phyloP scores from a whole-genome alignment of 2,329 filamentous ascomycete genomes.

The Trichoderma afroharzianum region DNA sequence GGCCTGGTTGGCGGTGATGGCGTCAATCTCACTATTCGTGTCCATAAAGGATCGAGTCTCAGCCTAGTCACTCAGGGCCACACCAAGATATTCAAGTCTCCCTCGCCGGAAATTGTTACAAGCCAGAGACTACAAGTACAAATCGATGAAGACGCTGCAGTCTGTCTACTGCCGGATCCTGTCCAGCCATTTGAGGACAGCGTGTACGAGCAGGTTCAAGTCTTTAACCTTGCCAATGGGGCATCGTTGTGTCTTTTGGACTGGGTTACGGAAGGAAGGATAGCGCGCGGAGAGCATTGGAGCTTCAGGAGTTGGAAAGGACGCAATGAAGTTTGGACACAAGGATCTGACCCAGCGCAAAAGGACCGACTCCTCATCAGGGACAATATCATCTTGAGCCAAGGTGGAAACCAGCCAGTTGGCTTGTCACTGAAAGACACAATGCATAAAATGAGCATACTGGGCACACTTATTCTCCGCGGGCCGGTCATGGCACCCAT shows the following conservation, averaged over 20 bases:
- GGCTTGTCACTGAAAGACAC: constrained; percentile 50
- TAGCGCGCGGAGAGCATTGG: constrained; percentile 86
- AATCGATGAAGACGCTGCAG: constrained; percentile 48
- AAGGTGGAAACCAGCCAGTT: constrained; percentile 40
- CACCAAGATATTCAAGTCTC: constrained; percentile 92
- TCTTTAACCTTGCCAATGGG: constrained; percentile 59
- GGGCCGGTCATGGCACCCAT: constrained; percentile 66
- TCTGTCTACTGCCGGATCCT: constrained; percentile 80
- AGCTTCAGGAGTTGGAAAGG: constrained; percentile 74
- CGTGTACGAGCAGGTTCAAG: constrained; percentile 79
- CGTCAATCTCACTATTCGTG: constrained; percentile 67
- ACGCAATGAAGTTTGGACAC: constrained; percentile 79
- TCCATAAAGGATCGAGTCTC: constrained; percentile 64
- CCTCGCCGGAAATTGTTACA: constrained; percentile 52
- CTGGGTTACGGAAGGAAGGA: constrained; percentile 89
- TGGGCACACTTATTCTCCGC: constrained; percentile 80
- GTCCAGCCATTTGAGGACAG: constrained; percentile 86
- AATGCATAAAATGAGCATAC: constrained; percentile 72
- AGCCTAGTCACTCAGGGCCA: constrained; percentile 70
- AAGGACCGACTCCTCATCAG: constrained; percentile 68
- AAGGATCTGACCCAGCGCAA: constrained; percentile 29
- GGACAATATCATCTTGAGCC: constrained; percentile 75
- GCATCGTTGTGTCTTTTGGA: constrained; percentile 78
- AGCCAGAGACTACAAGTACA: constrained; percentile 53
- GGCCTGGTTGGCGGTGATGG: constrained; percentile 85